A percentile compares a stretch with the other conserved stretches of the same genome.
phyloP scores from a whole-genome alignment of 1,284 basidiomycete genomes.

The Ganoderma meredithae region DNA sequence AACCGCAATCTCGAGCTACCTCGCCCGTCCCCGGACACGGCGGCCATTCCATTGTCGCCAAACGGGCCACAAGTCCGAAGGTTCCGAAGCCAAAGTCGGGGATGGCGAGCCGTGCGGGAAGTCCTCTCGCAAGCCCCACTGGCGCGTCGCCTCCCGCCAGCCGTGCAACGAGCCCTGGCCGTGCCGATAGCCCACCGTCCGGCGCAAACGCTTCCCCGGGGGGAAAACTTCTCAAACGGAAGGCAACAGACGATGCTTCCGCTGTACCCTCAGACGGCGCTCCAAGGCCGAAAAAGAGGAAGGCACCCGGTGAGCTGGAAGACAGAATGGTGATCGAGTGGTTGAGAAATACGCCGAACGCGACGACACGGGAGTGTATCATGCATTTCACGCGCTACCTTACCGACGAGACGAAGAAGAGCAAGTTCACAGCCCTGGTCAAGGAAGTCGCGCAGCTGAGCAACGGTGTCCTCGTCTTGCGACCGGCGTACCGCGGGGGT shows the following conservation, averaged over 20 bases:
- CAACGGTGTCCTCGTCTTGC: conserved; percentile 67
- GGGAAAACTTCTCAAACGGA: conserved; percentile 58
- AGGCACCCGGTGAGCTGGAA: conserved; percentile 64
- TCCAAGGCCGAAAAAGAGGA: conserved; percentile 74
- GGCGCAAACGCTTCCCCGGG: conserved; percentile 8
- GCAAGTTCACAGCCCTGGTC: conserved; percentile 75
- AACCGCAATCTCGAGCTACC: conserved; percentile 51
- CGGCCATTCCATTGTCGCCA: conserved; percentile 80
- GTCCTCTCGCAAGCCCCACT: conserved; percentile 53
- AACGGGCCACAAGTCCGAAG: conserved; percentile 83
- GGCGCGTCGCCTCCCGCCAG: conserved; percentile 40
- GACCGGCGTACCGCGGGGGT: conserved; percentile 50
- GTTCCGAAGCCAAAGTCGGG: conserved; percentile 60
- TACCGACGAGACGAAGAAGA: conserved; percentile 72
- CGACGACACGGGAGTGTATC: conserved; percentile 79
- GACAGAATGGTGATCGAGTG: conserved; percentile 74
- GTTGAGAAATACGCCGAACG: conserved; percentile 67
- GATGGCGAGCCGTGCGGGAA: conserved; percentile 59
- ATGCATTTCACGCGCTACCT: conserved; percentile 79
- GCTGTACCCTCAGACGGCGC: conserved; percentile 36
- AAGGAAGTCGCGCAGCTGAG: conserved; percentile 78
- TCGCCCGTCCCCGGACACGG: conserved; percentile 66
- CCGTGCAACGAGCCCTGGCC: conserved; percentile 52
- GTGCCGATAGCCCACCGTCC: conserved; percentile 14
- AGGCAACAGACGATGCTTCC: conserved; percentile 60